Evolutionary conservation across 345 rosid species (phyloP), one percentile per base, ranked within the genome.

Genomic region (Jatropha curcas): DNA sequence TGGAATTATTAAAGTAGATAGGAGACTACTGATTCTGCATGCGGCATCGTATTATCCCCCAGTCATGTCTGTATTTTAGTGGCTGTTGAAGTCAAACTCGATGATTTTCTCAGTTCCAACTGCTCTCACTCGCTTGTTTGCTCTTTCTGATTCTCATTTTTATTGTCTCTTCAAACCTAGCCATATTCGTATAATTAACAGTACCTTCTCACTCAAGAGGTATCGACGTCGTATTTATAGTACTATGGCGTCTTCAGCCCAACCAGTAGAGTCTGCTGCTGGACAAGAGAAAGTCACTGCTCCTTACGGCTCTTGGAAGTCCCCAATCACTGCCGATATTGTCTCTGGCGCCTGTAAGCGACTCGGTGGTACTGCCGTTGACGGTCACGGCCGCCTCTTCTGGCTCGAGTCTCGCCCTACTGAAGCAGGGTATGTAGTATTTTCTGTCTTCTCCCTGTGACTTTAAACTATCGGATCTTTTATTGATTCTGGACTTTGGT

Each of bases 291-390:
- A 74, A 76, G 56, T 79, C 64, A 82, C 86, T 1, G 89, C 97
- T 62, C 96, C 97, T 9, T 94, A 87, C 25, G 99, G 99, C 68
- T 88, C 98, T 27, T 94, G 98, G 98, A 89, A 86, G 73, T 94
- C 99, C 19, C 98, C 97, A 8, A 87, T 94, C 80, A 87, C 98
- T 22, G 92, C 98, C 63, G 94, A 92, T 71, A 77, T 86, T 39
- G 92, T 92, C 74, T 88, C 98, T 39, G 97, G 98, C 12, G 74
- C 94, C 63, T 90, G 90, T 74, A 94, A 94, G 71, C 79, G 87
- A 43, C 94, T 92, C n/a, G 91, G 84, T 1, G 98, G 97, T 45
- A 78, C 92, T 37, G 79, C 94, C 51, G 83, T 90, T 25, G 94
- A 92, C 69, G 86, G 84, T 56, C 84, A 58, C 13, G 99, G 97